Evolutionary conservation across 1,139 yeast genomes (phyloP), one percentile per base, ranked within the genome.

Genomic region (Komagataea norvegica): DNA sequence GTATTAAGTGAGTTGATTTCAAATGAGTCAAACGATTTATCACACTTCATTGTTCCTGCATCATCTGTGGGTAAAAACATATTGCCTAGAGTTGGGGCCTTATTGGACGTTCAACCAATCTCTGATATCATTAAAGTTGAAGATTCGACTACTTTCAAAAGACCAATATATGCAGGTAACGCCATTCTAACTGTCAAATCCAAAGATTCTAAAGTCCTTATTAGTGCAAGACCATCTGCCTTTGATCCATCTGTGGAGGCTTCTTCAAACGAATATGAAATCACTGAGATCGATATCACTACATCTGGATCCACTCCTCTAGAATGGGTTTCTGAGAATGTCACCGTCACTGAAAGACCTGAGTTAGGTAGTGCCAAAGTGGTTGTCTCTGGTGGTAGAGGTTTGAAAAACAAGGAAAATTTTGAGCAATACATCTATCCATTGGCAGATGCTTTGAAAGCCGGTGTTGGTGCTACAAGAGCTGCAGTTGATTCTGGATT

Each of bases 401-500:
- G 96, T 25, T 75, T 91, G 52, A 87, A 88, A 64, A 81, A 79
- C 60, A 89, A 87, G 64, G 96, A 84, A 57, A 81, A 83, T 42
- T 91, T 91, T 60, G 94, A 86, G 43, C 62, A 72, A 43, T 54
- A 87, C 47, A 68, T 91, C 41, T 78, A 74, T 48, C 98, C 98
- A 36, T 71, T 91, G 49, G 97, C 98, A 10, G 78, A 77, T 41
- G 74, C 85, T 45, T 67, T 91, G 44, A 77, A 79, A 41, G 98
- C 97, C 3, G 97, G 95, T 36, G 84, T 91, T 35, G 98, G 98
- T 56, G 98, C 98, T 9, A 87, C 96, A 7, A 80, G 98, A 62
- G 98, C 96, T 14, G 97, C 97, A 15, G 98, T 91, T 21, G 98
- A 91, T 61, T 74, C 94, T 33, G 97, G 96, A 1, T 88, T 77